These are phyloP conservation scores for Aspergillus quadrilineatus DNA, from an alignment of 2,329 filamentous ascomycete species.

Conservation along the genomic window DNA sequence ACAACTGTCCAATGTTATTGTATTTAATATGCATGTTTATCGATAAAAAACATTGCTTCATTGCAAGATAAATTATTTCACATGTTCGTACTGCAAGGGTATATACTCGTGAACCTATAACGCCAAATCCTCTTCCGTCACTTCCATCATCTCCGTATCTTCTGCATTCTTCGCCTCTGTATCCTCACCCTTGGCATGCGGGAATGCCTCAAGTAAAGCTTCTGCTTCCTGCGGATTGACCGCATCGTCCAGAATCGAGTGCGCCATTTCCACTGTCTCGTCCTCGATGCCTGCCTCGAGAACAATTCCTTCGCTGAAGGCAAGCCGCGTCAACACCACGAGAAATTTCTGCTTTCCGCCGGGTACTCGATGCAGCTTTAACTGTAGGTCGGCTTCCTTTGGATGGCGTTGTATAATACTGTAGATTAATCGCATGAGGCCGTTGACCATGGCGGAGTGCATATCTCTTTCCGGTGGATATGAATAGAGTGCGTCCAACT, in stretches of 20 bases:
- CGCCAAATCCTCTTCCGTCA: neutral
- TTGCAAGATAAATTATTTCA: too few relatives aligned
- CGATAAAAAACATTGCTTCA: too few relatives aligned
- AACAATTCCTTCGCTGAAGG: slow-evolving; percentile 76
- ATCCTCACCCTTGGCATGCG: slow-evolving; percentile 32
- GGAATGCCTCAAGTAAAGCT: slow-evolving; percentile 52
- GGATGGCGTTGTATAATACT: slow-evolving; percentile 62
- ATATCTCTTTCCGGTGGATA: slow-evolving; percentile 46
- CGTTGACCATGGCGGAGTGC: slow-evolving; percentile 57
- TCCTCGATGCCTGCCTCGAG: slow-evolving; percentile 74
- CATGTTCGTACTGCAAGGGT: neutral
- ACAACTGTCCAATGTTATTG: too few relatives aligned
- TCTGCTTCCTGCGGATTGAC: slow-evolving; percentile 78
- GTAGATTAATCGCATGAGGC: slow-evolving; percentile 60
- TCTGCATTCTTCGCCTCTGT: slow-evolving; percentile 16
- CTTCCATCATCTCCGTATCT: neutral
- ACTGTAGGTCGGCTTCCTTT: slow-evolving; percentile 63
- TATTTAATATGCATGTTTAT: too few relatives aligned
- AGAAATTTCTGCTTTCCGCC: slow-evolving; percentile 81
- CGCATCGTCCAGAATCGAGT: slow-evolving; percentile 74
- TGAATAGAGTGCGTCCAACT: slow-evolving; percentile 62
- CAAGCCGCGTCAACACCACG: slow-evolving; percentile 76
- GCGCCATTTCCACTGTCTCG: slow-evolving; percentile 76
- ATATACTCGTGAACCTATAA: slow-evolving; percentile 3
- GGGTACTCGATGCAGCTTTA: slow-evolving; percentile 67